Conservation (phyloP, 2,329 filamentous ascomycete genomes). For the Chrysoporthe puriensis region DNA sequence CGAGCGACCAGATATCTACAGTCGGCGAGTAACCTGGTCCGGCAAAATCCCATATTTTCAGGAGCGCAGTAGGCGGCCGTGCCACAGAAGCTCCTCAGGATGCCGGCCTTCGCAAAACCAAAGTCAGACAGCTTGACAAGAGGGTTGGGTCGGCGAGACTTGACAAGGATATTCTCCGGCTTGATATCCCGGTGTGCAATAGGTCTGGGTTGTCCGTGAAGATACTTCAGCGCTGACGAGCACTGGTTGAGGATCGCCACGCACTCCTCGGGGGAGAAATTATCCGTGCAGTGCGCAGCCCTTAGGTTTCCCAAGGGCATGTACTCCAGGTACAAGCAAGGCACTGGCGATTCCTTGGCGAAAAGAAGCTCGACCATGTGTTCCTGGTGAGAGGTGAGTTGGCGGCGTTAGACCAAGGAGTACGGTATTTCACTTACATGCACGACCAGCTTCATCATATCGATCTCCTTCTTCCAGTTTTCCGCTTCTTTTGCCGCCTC, state of each 20-base stretch:
- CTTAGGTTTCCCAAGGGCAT: too few species aligned
- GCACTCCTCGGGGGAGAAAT: too few species aligned
- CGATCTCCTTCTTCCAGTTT: background rate
- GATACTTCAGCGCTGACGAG: background rate
- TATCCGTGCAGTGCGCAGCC: too few species aligned
- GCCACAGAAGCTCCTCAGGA: too few species aligned
- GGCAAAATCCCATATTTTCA: too few species aligned
- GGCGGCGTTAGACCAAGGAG: background rate
- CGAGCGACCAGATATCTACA: conserved; percentile 21
- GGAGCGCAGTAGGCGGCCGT: too few species aligned
- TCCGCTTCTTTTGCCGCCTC: background rate
- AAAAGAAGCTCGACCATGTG: background rate
- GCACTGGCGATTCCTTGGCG: too few species aligned
- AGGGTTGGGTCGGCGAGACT: too few species aligned
- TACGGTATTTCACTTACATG: background rate
- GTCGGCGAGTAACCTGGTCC: conserved; percentile 4
- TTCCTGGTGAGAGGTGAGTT: background rate
- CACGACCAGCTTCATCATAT: background rate
- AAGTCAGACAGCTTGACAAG: too few species aligned
- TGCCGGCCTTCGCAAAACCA: too few species aligned
- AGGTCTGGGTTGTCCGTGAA: background rate
- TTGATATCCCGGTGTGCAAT: background rate
- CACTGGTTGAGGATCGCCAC: background rate
- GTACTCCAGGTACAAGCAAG: too few species aligned
- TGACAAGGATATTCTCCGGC: background rate